Evolutionary conservation across 768 basidiomycete genomes (phyloP), one percentile per base, ranked within the genome.

Genomic region (Mycena amicta): DNA sequence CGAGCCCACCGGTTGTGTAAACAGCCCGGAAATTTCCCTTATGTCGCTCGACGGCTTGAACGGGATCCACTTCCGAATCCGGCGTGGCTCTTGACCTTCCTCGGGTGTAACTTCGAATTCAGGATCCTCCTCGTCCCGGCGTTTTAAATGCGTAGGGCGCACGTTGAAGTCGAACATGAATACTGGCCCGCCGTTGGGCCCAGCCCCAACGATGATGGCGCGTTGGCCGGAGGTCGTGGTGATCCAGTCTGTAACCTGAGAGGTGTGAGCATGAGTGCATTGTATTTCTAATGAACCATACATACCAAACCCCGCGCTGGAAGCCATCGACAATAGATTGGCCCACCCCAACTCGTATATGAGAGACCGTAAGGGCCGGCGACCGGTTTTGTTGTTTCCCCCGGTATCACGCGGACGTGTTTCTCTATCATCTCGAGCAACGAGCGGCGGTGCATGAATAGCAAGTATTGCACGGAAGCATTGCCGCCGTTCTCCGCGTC

Each of bases 391-490:
- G n/a, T n/a, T 12, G 60, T 5, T 18, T 53, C 55, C 15, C 64
- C 53, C 25, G 50, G 37, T 3, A 23, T 27, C 26, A 46, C 47
- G 29, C 5, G 6, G 8, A 45, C 46, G n/a, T 37, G 55, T 23
- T 15, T 30, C 16, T 64, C 52, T 51, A 70, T 50, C 40, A 67
- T 56, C 4, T 60, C 50, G 45, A 74, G 56, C n/a, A 76, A 55
- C 2, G 67, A 43, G 11, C 64, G 60, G 6, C 77, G 73, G 53
- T 76, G 74, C n/a, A 74, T 65, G 56, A 78, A 71, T 50, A 79
- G 67, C 2, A 75, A 66, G 59, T 68, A 77, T 5, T 52, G 53
- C 62, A 26, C 52, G 50, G 31, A 46, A 25, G 55, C 18, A 30
- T 22, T 18, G 29, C 16, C 46, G 20, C 30, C 31, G 6, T 30